Base-by-base conservation (phyloP, 2,329 filamentous ascomycete species). In the Graphilbum sp. region DNA sequence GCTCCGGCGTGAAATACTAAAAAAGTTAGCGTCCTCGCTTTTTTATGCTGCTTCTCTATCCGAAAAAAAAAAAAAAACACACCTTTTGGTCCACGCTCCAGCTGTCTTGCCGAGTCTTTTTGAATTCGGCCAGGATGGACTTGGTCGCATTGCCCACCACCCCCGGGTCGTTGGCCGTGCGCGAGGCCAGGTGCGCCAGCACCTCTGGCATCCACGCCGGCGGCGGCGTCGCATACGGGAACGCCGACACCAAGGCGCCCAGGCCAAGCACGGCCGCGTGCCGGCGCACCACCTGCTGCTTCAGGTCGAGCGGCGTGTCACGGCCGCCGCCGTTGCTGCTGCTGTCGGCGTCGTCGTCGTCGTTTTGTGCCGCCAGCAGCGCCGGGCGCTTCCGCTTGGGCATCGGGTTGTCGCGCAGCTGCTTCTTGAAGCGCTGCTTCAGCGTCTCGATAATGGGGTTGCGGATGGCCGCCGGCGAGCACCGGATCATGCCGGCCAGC, bases 11-110 rank as follows among this genome's bases (percentile, higher is more conserved):
- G 54, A 98, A 98, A 43, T 85, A 73, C 72, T 81, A 45, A 29
- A 29, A 7, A 29, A 31, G 40, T 61, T 49, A 36, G 34, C 13
- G 4, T 15, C 32, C 21, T 21, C 11, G 18, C 29, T 7, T 31
- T 31, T 15, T 15, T 31, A 7, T 15, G 6, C 16, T n/a, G 5
- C 13, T 31, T 31, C 32, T 24, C 6, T n/a, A n/a, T n/a, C n/a
- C n/a, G n/a, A n/a, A n/a, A 35, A 20, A 1, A 18, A 29, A 23
- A 15, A 20, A 1, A 11, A 21, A 12, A 32, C 18, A 7, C 12
- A 94, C 90, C 80, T 94, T 96, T 49, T 94, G 84, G 62, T 98
- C 90, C 43, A 94, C 88, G 51, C 79, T 79, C 90, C 90, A 98
- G 48, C 88, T 98, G 64, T 98, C 90, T 58, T 98, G 90, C 55